Percentiles rank a stretch among this genome's conserved stretches.
Conservation (phyloP, 2,329 filamentous ascomycete species). For the Simplicillium aogashimaense region DNA sequence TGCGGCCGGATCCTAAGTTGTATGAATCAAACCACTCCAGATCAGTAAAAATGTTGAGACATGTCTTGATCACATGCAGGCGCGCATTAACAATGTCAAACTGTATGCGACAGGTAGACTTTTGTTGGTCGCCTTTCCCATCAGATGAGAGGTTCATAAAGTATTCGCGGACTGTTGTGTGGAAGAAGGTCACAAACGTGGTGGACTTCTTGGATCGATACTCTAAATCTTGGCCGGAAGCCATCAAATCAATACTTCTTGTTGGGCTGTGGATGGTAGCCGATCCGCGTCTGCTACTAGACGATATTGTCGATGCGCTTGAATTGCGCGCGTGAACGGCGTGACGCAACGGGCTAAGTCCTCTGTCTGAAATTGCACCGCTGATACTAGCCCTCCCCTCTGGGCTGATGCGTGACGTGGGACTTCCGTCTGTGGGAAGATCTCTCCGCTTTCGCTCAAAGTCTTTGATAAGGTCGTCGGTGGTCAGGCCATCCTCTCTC, state of each 20-base stretch:
- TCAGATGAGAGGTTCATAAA: constrained; percentile 22
- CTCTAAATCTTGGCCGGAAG: constrained; percentile 22
- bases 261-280: constrained; percentile 16
- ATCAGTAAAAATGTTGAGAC: constrained; percentile 28
- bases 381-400: constrained; percentile 3
- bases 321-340: constrained; percentile 1
- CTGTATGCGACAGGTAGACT: constrained; percentile 15
- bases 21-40: constrained; percentile 16
- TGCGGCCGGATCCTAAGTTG: constrained; percentile 15
- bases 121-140: constrained; percentile 6
- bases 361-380: background rate
- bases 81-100: constrained; percentile 23
- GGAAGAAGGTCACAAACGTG: constrained; percentile 28
- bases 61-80: constrained; percentile 26
- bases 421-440: constrained; percentile 6
- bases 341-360: constrained; percentile 1
- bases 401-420: constrained; percentile 1
- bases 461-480: constrained; percentile 29
- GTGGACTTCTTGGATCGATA: constrained; percentile 31
- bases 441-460: constrained; percentile 19
- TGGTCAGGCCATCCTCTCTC: constrained; percentile 31
- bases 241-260: constrained; percentile 19
- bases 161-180: constrained; percentile 27
- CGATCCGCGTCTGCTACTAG: constrained; percentile 1
- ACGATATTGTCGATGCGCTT: constrained; percentile 3